Evolutionary conservation across 306 rosid genomes (phyloP).

Genomic region (Hippophae gyantsensis): DNA sequence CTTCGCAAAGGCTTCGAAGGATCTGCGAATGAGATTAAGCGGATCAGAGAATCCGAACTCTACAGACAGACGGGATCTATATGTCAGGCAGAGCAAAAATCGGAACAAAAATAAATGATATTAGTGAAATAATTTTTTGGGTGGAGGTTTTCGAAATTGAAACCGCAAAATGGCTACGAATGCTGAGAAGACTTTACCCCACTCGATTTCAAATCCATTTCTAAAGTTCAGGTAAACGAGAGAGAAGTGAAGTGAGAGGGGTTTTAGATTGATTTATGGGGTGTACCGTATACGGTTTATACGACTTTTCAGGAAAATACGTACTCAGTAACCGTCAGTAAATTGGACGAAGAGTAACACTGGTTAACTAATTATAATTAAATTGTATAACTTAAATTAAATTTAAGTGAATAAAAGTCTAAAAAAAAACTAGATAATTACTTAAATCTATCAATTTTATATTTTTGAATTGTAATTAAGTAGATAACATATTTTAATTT

Average conservation of each 20-base stretch:
- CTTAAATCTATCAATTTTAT: too few species aligned
- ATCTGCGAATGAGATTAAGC: conserved; percentile 32
- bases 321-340: conserved; percentile 1
- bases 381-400: too few species aligned
- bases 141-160: conserved; percentile 20
- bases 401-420: too few species aligned
- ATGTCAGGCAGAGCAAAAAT: too few species aligned
- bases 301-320: conserved; percentile 1
- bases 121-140: not conserved
- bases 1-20: conserved; percentile 18
- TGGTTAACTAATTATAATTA: too few species aligned
- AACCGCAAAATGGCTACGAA: conserved; percentile 4
- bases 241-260: not conserved
- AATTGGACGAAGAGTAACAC: too few species aligned
- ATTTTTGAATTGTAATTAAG: too few species aligned
- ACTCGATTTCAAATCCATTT: conserved; percentile 28
- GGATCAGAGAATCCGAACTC: conserved; percentile 57
- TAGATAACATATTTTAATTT: too few species aligned
- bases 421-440: too few species aligned
- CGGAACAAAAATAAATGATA: too few species aligned
- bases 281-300: conserved; percentile 5
- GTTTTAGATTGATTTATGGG: conserved; percentile 4
- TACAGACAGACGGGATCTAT: conserved; percentile 45
- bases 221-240: not conserved
- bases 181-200: conserved; percentile 6